A percentile compares a stretch with the other conserved stretches of the same genome.
Evolutionary conservation across 1,284 basidiomycete genomes (phyloP).

Genomic region (Cystobasidium sp.): DNA sequence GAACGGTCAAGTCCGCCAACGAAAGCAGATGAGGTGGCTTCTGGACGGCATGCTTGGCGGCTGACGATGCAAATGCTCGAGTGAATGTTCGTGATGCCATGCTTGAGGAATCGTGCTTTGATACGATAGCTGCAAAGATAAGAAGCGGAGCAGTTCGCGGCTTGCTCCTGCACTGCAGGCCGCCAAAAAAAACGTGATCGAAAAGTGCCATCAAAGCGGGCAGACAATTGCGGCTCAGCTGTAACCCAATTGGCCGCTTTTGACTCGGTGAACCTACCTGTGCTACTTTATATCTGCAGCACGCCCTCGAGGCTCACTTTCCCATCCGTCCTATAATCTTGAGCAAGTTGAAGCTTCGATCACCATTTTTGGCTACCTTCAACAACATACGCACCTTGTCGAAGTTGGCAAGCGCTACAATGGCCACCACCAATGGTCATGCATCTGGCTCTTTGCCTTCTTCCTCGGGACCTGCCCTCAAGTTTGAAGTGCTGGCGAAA

Average conservation of each 20-base stretch:
- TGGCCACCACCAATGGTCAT: constrained; percentile 6
- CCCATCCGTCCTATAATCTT: not conserved
- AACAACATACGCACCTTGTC: constrained; percentile 6
- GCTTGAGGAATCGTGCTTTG: not conserved
- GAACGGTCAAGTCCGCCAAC: constrained; percentile 75
- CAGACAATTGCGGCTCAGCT: too few relatives aligned
- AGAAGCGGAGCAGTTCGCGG: not conserved
- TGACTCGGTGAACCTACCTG: not conserved
- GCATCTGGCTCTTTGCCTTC: constrained; percentile 7
- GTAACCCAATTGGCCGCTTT: too few relatives aligned
- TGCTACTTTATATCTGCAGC: not conserved
- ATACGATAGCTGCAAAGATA: constrained; percentile 1
- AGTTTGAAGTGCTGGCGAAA: constrained; percentile 76
- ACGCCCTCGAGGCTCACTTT: not conserved
- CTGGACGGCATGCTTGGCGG: not conserved
- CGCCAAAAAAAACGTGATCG: constrained; percentile 25
- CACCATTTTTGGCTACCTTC: not conserved
- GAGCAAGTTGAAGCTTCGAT: not conserved
- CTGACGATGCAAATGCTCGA: constrained; percentile 20
- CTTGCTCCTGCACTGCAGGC: not conserved
- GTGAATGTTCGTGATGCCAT: constrained; percentile 35
- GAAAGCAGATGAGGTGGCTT: constrained; percentile 73
- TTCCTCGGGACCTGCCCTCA: constrained; percentile 58
- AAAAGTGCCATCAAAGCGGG: not conserved
- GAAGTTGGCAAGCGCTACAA: not conserved